These are phyloP conservation scores for Chionographis japonica DNA, from an alignment of 106 monocot species.

Conservation along the genomic window DNA sequence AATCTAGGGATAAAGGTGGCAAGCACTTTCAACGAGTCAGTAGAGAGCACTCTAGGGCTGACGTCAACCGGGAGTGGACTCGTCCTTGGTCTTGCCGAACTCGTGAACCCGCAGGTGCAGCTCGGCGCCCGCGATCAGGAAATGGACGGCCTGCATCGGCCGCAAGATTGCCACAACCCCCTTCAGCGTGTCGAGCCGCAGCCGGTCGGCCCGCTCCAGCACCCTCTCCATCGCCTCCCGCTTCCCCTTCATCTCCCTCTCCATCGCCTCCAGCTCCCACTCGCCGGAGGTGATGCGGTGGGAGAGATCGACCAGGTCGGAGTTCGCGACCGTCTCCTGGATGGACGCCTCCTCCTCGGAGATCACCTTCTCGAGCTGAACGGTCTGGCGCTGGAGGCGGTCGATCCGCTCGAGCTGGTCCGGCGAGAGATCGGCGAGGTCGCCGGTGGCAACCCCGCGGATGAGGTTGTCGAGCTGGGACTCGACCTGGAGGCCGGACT, in stretches of 20 bases:
- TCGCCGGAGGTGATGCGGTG: conserved; percentile 9
- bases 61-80: no score
- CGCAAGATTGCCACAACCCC: conserved; percentile 32
- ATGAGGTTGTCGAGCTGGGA: conserved; percentile 28
- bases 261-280: neutral
- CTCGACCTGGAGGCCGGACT: conserved; percentile 52
- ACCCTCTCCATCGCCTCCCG: conserved; percentile 32
- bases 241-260: conserved; percentile 27
- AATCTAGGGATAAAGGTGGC: no score
- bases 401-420: conserved; percentile 32
- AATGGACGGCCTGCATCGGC: conserved; percentile 59
- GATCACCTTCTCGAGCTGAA: conserved; percentile 30
- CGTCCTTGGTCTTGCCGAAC: conserved; percentile 53
- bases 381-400: conserved; percentile 22
- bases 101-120: conserved; percentile 53
- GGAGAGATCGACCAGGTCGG: conserved; percentile 37
- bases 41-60: no score
- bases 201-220: conserved; percentile 34
- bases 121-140: conserved; percentile 61
- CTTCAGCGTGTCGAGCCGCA: conserved; percentile 46
- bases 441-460: conserved; percentile 5
- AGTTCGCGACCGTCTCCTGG: conserved; percentile 42
- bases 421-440: conserved; percentile 30
- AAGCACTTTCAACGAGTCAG: no score
- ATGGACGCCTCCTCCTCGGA: conserved; percentile 24